Conservation (phyloP, 75 land plant genomes). For the Sequoiadendron giganteum region DNA sequence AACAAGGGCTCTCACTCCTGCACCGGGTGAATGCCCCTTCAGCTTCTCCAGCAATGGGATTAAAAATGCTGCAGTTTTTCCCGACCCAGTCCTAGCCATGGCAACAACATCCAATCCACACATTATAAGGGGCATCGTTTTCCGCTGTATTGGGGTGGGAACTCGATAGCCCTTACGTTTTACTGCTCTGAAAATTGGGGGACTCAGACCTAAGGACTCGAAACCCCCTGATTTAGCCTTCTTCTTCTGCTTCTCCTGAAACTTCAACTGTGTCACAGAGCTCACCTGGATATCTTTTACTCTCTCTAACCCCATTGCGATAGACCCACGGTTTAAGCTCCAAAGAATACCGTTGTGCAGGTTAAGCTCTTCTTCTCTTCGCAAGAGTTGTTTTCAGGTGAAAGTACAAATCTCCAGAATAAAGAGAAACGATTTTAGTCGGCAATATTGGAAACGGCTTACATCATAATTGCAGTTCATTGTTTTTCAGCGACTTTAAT, state of each 20-base stretch:
- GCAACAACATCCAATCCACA: conserved; percentile 91
- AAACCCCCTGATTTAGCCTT: conserved; percentile 90
- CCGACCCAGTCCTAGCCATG: conserved; percentile 99
- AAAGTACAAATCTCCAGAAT: too few species aligned
- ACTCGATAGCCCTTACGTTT: conserved; percentile 85
- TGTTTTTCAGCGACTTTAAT: too few species aligned
- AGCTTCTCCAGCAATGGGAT: conserved; percentile 88
- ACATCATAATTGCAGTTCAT: too few species aligned
- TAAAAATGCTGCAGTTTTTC: conserved; percentile 95
- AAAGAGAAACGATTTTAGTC: too few species aligned
- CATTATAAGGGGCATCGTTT: conserved; percentile 87
- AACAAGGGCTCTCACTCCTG: conserved; percentile 78
- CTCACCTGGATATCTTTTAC: not conserved
- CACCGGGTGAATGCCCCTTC: conserved; percentile 50
- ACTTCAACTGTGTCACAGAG: conserved; percentile 8
- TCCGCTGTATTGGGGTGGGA: conserved; percentile 97
- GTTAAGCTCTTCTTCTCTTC: too few species aligned
- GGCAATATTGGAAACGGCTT: too few species aligned
- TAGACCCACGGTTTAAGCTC: not conserved
- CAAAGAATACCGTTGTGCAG: not conserved
- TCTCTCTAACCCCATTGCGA: not conserved
- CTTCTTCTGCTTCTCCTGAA: conserved; percentile 67
- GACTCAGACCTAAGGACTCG: conserved; percentile 77
- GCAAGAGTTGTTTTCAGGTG: too few species aligned
- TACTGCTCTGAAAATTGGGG: conserved; percentile 61